Percentiles rank a stretch among this genome's conserved stretches.
These are phyloP conservation scores for Ogataea angusta DNA, from an alignment of 805 yeast species.

Conservation along the genomic window DNA sequence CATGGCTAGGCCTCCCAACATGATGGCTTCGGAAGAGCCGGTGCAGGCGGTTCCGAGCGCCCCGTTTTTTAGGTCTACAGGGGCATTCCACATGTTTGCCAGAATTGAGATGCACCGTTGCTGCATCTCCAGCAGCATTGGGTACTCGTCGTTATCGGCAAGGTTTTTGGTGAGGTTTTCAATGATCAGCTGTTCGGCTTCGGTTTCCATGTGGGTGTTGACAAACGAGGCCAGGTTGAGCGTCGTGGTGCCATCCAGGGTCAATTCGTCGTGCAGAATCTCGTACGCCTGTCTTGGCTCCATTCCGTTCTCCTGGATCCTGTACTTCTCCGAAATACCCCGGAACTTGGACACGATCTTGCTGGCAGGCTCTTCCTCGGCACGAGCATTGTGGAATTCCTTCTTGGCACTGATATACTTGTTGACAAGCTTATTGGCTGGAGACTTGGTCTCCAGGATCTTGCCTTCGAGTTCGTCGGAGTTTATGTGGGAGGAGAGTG, in stretches of 20 bases:
- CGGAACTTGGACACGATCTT: slow-evolving; percentile 29
- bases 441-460: slow-evolving; percentile 26
- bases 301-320: slow-evolving; percentile 57
- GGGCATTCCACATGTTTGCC: slow-evolving; percentile 79
- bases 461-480: slow-evolving; percentile 39
- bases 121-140: slow-evolving; percentile 75
- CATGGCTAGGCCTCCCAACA: slow-evolving; percentile 91
- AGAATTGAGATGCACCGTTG: slow-evolving; percentile 79
- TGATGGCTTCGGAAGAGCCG: slow-evolving; percentile 91
- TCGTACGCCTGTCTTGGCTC: slow-evolving; percentile 52
- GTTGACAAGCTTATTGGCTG: slow-evolving; percentile 11
- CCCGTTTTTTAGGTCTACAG: slow-evolving; percentile 27
- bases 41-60: slow-evolving; percentile 90
- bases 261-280: slow-evolving; percentile 67
- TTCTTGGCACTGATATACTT: slow-evolving; percentile 23
- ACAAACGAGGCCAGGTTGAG: slow-evolving; percentile 88
- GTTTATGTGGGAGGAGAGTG: slow-evolving; percentile 43
- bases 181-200: slow-evolving; percentile 48
- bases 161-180: slow-evolving; percentile 83
- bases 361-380: slow-evolving; percentile 12
- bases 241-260: slow-evolving; percentile 80
- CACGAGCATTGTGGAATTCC: slow-evolving; percentile 13
- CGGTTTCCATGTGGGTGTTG: slow-evolving; percentile 63
- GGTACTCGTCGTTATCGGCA: slow-evolving; percentile 93
- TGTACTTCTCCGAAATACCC: slow-evolving; percentile 50